A percentile compares a stretch with the other conserved stretches of the same genome.
Conservation (phyloP, 139 green algal genomes). For the Cymbomonas tetramitiformis region DNA sequence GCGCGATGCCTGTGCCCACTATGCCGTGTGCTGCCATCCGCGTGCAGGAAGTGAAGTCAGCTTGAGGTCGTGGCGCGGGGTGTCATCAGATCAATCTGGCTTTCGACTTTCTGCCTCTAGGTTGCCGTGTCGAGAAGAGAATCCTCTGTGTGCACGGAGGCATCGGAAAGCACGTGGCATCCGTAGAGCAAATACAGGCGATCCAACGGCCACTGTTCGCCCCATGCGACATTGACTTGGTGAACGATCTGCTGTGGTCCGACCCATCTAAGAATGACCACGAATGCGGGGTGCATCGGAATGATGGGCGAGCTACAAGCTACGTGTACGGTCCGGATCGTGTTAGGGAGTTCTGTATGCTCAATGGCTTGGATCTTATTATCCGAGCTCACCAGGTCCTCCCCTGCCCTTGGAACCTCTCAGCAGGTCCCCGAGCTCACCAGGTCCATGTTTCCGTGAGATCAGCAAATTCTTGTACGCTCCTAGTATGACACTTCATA, state of each 20-base stretch:
- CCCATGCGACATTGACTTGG: constrained; percentile 58
- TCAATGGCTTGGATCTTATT: constrained; percentile 86
- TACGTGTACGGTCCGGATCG: constrained; percentile 99
- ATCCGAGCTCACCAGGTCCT: constrained; percentile 94
- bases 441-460: no score
- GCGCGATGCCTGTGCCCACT: no score
- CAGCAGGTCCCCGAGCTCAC: no score
- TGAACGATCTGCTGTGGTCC: constrained; percentile 97
- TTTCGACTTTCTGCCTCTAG: constrained; percentile 98
- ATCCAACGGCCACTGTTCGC: constrained; percentile 87
- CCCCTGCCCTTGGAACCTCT: no score
- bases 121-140: constrained; percentile 83
- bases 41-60: no score
- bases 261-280: no score
- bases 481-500: no score
- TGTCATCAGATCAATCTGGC: no score
- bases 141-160: constrained; percentile 96
- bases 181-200: constrained; percentile 81
- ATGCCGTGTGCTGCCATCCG: no score
- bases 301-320: constrained; percentile 84
- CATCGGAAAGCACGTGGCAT: constrained; percentile 84
- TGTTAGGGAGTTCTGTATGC: constrained; percentile 91
- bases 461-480: no score
- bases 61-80: no score
- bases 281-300: no score